Base-by-base conservation (phyloP, 306 rosid genomes). In the Cajanus cajan region DNA sequence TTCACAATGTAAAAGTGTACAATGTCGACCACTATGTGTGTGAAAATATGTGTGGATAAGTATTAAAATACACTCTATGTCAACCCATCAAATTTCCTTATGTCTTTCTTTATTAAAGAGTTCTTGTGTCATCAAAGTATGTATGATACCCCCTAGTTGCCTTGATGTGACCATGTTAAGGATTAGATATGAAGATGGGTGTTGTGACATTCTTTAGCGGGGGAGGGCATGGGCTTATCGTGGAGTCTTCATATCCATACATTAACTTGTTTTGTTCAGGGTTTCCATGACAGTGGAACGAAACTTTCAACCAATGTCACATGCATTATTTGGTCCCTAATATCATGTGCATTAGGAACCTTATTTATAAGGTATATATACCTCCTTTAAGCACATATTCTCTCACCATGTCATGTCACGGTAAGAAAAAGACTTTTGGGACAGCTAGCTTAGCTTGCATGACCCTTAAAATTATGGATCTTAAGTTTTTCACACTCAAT, bases 291-390 rank as follows among this genome's bases (percentile, higher is more conserved):
- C 64, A 80, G 57, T 79, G 79, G 81, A 86, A 68, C 8, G 73
- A 83, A 78, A 67, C 12, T 52, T 57, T 81, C 77, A 78, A 79
- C 72, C 81, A 73, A 28, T 28, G 31, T 80, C 88, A 86, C 90
- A 83, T 85, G 91, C 85, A 85, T 66, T 76, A 83, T 78, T 89
- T 76, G 87, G 87, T 82, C 83, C 79, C 68, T 68, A 80, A 82
- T 78, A 82, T 88, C 97, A 85, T 90, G 91, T 88, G 93, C 89
- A 77, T 52, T 47, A 43, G 37, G 68, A 82, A 78, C 87, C 78
- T 75, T 78, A 51, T 58, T 77, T 73, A 44, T 68, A 74, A 69
- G 83, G 74, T 69, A 72, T 78, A 77, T 63, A 59, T 50, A 19
- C 44, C 13, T 58, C 79, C 71, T 82, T 82, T 54, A 63, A 68